Base-by-base conservation (phyloP, 805 yeast genomes). In the Pichia membranifaciens region DNA sequence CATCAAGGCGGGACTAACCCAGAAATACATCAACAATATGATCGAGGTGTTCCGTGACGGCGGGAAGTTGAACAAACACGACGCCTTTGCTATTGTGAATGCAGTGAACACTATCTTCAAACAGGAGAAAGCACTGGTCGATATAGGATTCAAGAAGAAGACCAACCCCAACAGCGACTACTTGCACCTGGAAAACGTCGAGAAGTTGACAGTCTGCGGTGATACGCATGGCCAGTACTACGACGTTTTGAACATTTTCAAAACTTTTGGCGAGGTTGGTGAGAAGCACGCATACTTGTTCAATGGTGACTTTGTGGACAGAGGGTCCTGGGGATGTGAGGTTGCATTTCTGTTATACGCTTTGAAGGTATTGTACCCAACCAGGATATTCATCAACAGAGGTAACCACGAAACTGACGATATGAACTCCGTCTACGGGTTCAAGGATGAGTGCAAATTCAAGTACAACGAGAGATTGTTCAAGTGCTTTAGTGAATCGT, bases 321-420 rank as follows among this genome's bases (percentile, higher is more conserved):
- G 99, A 60, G 99, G 99, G 5, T 86, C 96, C 16, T 91, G 99
- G 98, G 88, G 97, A 4, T 87, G 96, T 61, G 99, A 93, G 63
- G 96, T 93, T 41, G 96, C 96, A 2, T 68, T 93, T 41, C 71
- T 84, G 28, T 73, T 87, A 38, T 89, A 86, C 63, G 74, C 82
- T 12, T 75, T 87, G 65, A 93, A 93, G 67, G 71, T 89, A 32
- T 65, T 84, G 31, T 84, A 75, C 58, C 99, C 99, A 15, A 59
- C 68, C 2, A 73, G 75, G 39, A 65, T 91, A 39, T 89, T 69
- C 66, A 64, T 93, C 51, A 93, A 93, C 68, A 76, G 99, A 61
- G 99, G 99, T 23, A 93, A 93, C 64, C 99, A 93, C 66, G 99
- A 93, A 66, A 90, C 97, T 2, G 84, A 85, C 60, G 95, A 87